These are phyloP conservation scores for Pseudohalonectria lignicola DNA, from an alignment of 2,329 filamentous ascomycete genomes.

Conservation along the genomic window DNA sequence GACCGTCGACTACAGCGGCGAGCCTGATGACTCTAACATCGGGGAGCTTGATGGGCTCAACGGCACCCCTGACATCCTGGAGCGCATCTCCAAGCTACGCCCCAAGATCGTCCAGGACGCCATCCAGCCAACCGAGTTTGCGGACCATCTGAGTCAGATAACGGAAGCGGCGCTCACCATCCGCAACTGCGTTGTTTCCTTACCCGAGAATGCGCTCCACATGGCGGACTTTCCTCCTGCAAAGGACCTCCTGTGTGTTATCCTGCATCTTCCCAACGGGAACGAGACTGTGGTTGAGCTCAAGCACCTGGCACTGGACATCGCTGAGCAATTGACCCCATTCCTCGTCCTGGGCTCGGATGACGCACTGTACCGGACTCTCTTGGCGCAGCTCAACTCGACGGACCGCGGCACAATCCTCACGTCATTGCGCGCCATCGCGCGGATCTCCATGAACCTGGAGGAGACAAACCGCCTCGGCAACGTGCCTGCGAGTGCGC, in stretches of 20 bases:
- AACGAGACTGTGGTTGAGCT: constrained; percentile 67
- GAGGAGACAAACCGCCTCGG: constrained; percentile 68
- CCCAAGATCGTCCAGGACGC: constrained; percentile 52
- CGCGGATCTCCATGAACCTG: constrained; percentile 78
- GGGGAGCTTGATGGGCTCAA: constrained; percentile 43
- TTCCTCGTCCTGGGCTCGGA: constrained; percentile 61
- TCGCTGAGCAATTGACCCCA: constrained; percentile 80
- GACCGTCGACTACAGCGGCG: constrained; percentile 57
- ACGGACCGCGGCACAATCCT: constrained; percentile 75
- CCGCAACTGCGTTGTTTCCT: constrained; percentile 92
- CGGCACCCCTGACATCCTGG: constrained; percentile 61
- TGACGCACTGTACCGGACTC: constrained; percentile 68
- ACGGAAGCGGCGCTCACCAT: constrained; percentile 82
- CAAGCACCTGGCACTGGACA: constrained; percentile 84
- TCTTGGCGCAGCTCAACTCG: constrained; percentile 54
- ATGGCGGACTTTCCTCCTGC: constrained; percentile 65
- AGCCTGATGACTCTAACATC: constrained; percentile 41
- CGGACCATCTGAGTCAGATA: constrained; percentile 61
- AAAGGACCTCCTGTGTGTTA: constrained; percentile 73
- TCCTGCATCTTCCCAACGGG: constrained; percentile 66
- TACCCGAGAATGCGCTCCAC: constrained; percentile 78
- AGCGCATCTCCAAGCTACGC: constrained; percentile 55
- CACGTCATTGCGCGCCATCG: constrained; percentile 69
- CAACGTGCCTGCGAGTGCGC: constrained; percentile 51
- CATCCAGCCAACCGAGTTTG: constrained; percentile 60